Conservation (phyloP, 331 rosid genomes). For the Quercus tomentella region DNA sequence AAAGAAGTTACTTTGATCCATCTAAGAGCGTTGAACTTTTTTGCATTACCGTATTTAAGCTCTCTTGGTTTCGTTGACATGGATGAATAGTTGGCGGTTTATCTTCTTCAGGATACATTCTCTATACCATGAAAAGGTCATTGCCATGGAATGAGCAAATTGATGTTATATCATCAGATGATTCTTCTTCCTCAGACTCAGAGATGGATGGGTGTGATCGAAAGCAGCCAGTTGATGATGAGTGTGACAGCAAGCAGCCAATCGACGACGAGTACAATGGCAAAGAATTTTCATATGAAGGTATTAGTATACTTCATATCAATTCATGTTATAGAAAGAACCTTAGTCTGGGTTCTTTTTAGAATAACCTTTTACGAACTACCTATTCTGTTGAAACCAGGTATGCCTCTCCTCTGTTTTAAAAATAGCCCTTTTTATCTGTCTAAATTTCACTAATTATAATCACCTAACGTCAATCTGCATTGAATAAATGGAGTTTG, state of each 20-base stretch:
- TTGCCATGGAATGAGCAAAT: constrained; percentile 42
- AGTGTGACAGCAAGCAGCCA: constrained; percentile 18
- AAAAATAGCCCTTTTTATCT: neutral
- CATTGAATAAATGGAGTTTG: neutral
- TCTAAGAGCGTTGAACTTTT: neutral
- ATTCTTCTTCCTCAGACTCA: constrained; percentile 51
- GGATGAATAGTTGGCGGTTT: neutral
- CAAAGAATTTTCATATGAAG: constrained; percentile 32
- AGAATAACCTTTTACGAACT: neutral
- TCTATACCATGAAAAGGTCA: constrained; percentile 51
- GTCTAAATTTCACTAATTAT: neutral
- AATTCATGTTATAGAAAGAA: neutral
- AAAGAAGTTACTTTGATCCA: neutral
- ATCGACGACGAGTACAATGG: neutral
- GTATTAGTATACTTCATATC: constrained; percentile 23
- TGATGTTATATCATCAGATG: constrained; percentile 45
- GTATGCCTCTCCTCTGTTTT: neutral
- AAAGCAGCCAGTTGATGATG: constrained; percentile 11
- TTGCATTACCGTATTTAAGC: neutral
- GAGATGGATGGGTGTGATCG: constrained; percentile 19
- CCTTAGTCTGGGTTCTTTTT: neutral
- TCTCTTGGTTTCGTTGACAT: neutral
- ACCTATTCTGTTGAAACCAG: neutral
- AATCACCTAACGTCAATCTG: neutral
- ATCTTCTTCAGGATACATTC: constrained; percentile 11